These are phyloP conservation scores for Pythium volutum DNA, from an alignment of 352 stramenopile genomes.

Conservation along the genomic window DNA sequence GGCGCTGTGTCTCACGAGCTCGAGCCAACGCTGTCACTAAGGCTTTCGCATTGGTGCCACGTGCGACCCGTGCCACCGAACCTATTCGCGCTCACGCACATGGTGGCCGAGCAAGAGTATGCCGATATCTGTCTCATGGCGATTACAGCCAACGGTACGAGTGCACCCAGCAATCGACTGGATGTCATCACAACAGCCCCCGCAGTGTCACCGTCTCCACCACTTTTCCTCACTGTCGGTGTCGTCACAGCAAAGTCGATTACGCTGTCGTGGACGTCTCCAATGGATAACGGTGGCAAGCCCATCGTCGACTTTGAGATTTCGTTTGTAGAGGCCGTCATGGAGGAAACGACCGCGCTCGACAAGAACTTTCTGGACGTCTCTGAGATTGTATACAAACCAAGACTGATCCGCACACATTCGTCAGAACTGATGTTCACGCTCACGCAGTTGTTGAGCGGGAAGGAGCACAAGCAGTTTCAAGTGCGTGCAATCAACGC, in stretches of 20 bases:
- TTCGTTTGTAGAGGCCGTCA: slow-evolving; percentile 53
- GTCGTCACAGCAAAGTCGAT: slow-evolving; percentile 61
- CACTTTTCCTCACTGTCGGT: slow-evolving; percentile 47
- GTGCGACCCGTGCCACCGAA: slow-evolving; percentile 43
- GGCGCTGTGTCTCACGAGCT: neutral
- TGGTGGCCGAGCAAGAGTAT: slow-evolving; percentile 52
- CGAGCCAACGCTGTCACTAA: slow-evolving; percentile 26
- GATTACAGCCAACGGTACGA: slow-evolving; percentile 58
- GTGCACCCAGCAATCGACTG: slow-evolving; percentile 42
- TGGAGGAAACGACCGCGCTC: slow-evolving; percentile 40
- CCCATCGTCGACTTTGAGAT: slow-evolving; percentile 68
- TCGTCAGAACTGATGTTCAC: slow-evolving; percentile 37
- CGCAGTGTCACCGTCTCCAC: slow-evolving; percentile 34
- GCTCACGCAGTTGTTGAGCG: slow-evolving; percentile 49
- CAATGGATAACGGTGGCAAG: slow-evolving; percentile 53
- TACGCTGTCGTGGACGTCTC: slow-evolving; percentile 58
- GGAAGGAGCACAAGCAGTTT: slow-evolving; percentile 63
- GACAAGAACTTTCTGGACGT: slow-evolving; percentile 51
- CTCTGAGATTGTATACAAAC: slow-evolving; percentile 56
- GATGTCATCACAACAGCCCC: slow-evolving; percentile 31
- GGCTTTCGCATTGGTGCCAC: slow-evolving; percentile 57
- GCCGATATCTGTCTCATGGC: slow-evolving; percentile 40
- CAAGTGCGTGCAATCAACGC: slow-evolving; percentile 59
- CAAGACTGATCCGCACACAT: slow-evolving; percentile 45
- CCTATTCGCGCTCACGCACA: slow-evolving; percentile 32